Evolutionary conservation across 306 rosid genomes (phyloP), one percentile per base, ranked within the genome.

Genomic region (Sphenostylis stenocarpa): DNA sequence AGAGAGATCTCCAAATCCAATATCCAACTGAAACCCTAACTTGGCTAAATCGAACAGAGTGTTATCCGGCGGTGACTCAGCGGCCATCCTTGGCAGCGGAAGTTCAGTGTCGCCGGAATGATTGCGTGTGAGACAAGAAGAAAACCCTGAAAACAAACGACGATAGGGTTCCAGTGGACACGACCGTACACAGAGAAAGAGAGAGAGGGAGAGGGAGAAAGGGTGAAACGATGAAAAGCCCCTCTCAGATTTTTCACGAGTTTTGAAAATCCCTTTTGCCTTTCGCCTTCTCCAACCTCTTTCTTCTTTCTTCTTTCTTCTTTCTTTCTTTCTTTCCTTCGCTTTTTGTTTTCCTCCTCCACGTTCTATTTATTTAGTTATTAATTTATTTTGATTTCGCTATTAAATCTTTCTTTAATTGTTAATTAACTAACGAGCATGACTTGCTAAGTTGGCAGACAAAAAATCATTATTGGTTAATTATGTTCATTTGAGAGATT

Each of bases 1-100:
- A 72, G 7, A 72, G 67, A 64, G 83, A 79, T 86, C 76, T 70
- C 85, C 48, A 70, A 76, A 77, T 75, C 81, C 79, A 67, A 49
- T 57, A 77, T 55, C 74, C 43, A 63, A 83, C 75, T 16, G 86
- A 85, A 84, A 87, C 88, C 94, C 93, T 76, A 84, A 80, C 79
- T 76, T 63, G 33, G 75, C 53, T 84, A 60, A 78, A 41, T 62
- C 19, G 38, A 79, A 15, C 38, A 31, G 4, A 36, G 57, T 70
- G 78, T 31, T 66, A 49, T 31, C 77, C 77, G 78, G 78, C 56
- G 84, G 80, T 23, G 81, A 75, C 41, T 58, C 83, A 13, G 70
- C 61, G 62, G 79, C 84, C 93, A 83, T 87, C 62, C 57, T 77
- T 80, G 86, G 84, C 38, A 55, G 63, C 16, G 72, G 63, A 58